These are phyloP conservation scores for Calonectria pseudoreteaudii DNA, from an alignment of 2,329 filamentous ascomycete species.

Conservation along the genomic window DNA sequence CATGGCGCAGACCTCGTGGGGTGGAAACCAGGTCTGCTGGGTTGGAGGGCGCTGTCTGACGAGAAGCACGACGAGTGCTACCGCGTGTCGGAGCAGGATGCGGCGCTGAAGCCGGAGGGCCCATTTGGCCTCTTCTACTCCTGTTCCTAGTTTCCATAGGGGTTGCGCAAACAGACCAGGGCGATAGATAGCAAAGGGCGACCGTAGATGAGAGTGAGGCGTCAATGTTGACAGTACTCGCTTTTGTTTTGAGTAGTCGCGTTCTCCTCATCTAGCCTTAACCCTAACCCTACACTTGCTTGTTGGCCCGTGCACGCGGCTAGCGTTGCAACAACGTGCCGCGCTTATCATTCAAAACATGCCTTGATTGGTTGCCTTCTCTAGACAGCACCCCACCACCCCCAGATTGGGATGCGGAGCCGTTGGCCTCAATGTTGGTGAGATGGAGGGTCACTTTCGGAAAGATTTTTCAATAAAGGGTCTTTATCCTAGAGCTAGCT, in stretches of 20 bases:
- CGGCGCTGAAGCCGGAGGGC: conserved; percentile 12
- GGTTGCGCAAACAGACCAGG: background rate
- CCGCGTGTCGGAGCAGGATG: conserved; percentile 10
- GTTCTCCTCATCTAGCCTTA: conserved; percentile 19
- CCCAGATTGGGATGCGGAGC: background rate
- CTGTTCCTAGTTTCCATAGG: conserved; percentile 36
- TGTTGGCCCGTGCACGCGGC: conserved; percentile 3
- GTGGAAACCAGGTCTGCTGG: conserved; percentile 1
- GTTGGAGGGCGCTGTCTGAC: conserved; percentile 13
- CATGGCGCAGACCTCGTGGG: background rate
- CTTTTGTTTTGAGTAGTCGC: conserved; percentile 23
- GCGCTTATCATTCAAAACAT: background rate
- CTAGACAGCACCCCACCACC: background rate
- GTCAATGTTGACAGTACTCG: background rate
- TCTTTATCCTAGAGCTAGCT: background rate
- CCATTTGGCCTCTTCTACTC: conserved; percentile 25
- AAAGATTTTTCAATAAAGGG: background rate
- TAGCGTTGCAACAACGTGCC: background rate
- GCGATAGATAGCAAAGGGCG: background rate
- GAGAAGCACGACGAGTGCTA: conserved; percentile 32
- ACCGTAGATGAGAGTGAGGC: background rate
- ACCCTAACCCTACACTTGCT: conserved; percentile 42
- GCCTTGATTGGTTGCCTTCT: conserved; percentile 20
- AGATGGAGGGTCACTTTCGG: conserved; percentile 7
- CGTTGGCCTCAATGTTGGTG: conserved; percentile 5